These are phyloP conservation scores for Hyaloperonospora arabidopsidis DNA, from an alignment of 352 stramenopile species.

Conservation along the genomic window DNA sequence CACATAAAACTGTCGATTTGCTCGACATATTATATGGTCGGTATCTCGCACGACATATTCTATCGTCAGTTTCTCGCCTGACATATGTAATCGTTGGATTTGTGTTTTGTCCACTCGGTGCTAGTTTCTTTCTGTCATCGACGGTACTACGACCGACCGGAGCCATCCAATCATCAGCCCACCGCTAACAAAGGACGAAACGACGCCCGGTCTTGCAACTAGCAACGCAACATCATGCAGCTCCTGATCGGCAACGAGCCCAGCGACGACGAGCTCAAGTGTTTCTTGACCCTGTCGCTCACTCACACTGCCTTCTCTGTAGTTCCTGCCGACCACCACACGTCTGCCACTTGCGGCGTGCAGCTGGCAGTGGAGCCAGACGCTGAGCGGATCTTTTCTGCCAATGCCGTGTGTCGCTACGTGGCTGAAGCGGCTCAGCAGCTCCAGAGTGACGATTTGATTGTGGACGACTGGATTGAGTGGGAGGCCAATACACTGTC, in stretches of 20 bases:
- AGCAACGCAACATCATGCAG: slow-evolving; percentile 33
- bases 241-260: slow-evolving; percentile 56
- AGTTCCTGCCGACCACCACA: slow-evolving; percentile 43
- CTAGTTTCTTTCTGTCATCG: background rate
- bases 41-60: too few relatives aligned
- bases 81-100: too few relatives aligned
- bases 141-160: background rate
- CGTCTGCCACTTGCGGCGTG: slow-evolving; percentile 47
- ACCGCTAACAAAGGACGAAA: background rate
- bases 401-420: slow-evolving; percentile 75
- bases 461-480: slow-evolving; percentile 77
- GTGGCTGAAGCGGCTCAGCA: slow-evolving; percentile 40
- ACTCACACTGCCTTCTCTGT: slow-evolving; percentile 44
- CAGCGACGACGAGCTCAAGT: slow-evolving; percentile 75
- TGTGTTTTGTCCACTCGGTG: too few relatives aligned
- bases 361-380: slow-evolving; percentile 36
- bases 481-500: slow-evolving; percentile 67
- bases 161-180: slow-evolving; percentile 14
- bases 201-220: background rate
- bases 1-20: too few relatives aligned
- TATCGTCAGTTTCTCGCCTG: too few relatives aligned
- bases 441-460: slow-evolving; percentile 62
- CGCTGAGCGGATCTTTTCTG: slow-evolving; percentile 52
- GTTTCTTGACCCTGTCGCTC: slow-evolving; percentile 54
- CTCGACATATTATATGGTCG: background rate